Evolutionary conservation across 1,284 basidiomycete species (phyloP).

Genomic region (Irpex lacteus): DNA sequence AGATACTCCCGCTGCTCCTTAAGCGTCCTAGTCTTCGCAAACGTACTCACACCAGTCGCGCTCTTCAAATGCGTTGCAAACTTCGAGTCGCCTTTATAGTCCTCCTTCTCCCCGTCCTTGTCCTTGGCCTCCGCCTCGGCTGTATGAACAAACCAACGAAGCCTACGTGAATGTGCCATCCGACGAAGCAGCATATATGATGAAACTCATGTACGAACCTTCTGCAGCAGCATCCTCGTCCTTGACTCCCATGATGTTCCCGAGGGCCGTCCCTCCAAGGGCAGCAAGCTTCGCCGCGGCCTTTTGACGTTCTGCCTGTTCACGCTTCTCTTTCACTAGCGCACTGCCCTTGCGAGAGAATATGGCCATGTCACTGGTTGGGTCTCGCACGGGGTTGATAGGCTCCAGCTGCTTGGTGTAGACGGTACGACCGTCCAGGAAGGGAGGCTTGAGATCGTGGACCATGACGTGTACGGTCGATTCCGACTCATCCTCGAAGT

Average conservation of each 20-base stretch:
- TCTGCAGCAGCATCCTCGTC: conserved; percentile 90
- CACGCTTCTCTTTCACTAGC: conserved; percentile 92
- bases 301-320: conserved; percentile 93
- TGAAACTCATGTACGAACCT: conserved; percentile 49
- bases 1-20: conserved; percentile 97
- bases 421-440: conserved; percentile 93
- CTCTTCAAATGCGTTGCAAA: conserved; percentile 91
- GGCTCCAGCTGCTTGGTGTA: conserved; percentile 98
- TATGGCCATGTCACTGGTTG: conserved; percentile 91
- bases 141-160: conserved; percentile 30
- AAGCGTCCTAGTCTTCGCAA: conserved; percentile 81
- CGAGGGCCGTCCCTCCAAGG: conserved; percentile 88
- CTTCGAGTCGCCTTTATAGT: conserved; percentile 93
- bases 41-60: conserved; percentile 76
- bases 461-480: conserved; percentile 96
- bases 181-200: conserved; percentile 30
- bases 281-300: conserved; percentile 94
- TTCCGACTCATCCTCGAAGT: conserved; percentile 93
- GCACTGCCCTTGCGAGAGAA: conserved; percentile 95
- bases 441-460: conserved; percentile 96
- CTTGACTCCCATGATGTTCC: conserved; percentile 97
- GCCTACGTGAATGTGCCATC: conserved; percentile 77
- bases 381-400: conserved; percentile 94
- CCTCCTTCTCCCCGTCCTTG: conserved; percentile 39
- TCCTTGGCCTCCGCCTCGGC: conserved; percentile 55